Evolutionary conservation across 2,329 filamentous ascomycete species (phyloP).

Genomic region (Fusarium marasasianum): DNA sequence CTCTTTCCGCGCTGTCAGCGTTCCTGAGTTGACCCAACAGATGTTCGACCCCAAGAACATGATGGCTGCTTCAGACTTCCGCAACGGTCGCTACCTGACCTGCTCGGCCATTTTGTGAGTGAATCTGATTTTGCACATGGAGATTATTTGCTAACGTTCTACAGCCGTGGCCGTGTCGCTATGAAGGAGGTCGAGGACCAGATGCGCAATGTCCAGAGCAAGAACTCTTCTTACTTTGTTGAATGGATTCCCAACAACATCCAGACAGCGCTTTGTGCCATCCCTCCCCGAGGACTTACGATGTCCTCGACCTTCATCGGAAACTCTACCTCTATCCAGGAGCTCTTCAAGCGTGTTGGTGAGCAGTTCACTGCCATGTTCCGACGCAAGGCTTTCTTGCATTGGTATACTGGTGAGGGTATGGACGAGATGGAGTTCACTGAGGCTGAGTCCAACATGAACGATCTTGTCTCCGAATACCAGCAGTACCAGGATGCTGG

Average conservation of each 20-base stretch:
- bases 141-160: slow-evolving; percentile 12
- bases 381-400: slow-evolving; percentile 99
- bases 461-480: slow-evolving; percentile 99
- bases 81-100: slow-evolving; percentile 98
- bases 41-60: slow-evolving; percentile 99
- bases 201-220: slow-evolving; percentile 99
- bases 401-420: slow-evolving; percentile 99
- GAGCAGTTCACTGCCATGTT: slow-evolving; percentile 99
- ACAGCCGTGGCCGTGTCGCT: slow-evolving; percentile 94
- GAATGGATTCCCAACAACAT: slow-evolving; percentile 99
- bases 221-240: slow-evolving; percentile 99
- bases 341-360: slow-evolving; percentile 99
- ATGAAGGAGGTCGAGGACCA: slow-evolving; percentile 99
- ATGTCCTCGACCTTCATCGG: slow-evolving; percentile 99
- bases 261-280: slow-evolving; percentile 98
- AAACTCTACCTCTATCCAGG: slow-evolving; percentile 99
- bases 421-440: slow-evolving; percentile 99
- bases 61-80: slow-evolving; percentile 99
- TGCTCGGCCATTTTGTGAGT: slow-evolving; percentile 97
- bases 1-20: slow-evolving; percentile 97
- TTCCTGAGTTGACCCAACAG: slow-evolving; percentile 98
- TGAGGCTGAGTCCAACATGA: slow-evolving; percentile 99
- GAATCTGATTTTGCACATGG: background rate
- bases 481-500: slow-evolving; percentile 99
- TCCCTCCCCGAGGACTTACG: slow-evolving; percentile 96